A percentile compares a stretch with the other conserved stretches of the same genome.
phyloP scores from a whole-genome alignment of 148 eudicot species.

The Amaranthus palmeri region DNA sequence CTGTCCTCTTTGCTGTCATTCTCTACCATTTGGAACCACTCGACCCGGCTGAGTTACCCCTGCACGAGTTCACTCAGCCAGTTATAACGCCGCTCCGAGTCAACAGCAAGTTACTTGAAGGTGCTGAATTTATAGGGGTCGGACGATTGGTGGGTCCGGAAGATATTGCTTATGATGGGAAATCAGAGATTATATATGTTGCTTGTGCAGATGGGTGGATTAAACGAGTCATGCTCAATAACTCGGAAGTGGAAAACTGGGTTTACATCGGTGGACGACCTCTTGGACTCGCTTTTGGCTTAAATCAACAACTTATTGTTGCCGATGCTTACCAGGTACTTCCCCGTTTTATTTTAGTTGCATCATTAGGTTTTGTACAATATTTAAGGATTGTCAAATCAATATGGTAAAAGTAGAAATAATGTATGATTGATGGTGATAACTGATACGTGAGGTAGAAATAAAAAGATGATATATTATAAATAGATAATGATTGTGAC shows the following conservation, averaged over 20 bases:
- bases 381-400: too few species aligned
- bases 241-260: slow-evolving; percentile 54
- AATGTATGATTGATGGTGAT: too few species aligned
- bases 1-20: slow-evolving; percentile 23
- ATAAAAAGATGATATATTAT: too few species aligned
- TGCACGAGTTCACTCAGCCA: slow-evolving; percentile 33
- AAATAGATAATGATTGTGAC: too few species aligned
- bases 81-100: slow-evolving; percentile 14
- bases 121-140: slow-evolving; percentile 36
- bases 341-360: too few species aligned
- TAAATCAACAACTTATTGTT: slow-evolving; percentile 43
- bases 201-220: slow-evolving; percentile 73
- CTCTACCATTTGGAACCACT: slow-evolving; percentile 49
- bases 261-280: slow-evolving; percentile 76
- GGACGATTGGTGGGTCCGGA: slow-evolving; percentile 53
- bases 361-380: too few species aligned
- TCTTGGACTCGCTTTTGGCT: slow-evolving; percentile 55
- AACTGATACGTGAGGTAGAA: too few species aligned
- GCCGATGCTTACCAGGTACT: slow-evolving; percentile 62
- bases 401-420: too few species aligned
- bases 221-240: slow-evolving; percentile 41
- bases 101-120: slow-evolving; percentile 35
- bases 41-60: slow-evolving; percentile 44
- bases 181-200: slow-evolving; percentile 37
- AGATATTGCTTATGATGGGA: slow-evolving; percentile 50